phyloP scores from a whole-genome alignment of 371 early-diverging fungal genomes.

The Mucor velutinosus region DNA sequence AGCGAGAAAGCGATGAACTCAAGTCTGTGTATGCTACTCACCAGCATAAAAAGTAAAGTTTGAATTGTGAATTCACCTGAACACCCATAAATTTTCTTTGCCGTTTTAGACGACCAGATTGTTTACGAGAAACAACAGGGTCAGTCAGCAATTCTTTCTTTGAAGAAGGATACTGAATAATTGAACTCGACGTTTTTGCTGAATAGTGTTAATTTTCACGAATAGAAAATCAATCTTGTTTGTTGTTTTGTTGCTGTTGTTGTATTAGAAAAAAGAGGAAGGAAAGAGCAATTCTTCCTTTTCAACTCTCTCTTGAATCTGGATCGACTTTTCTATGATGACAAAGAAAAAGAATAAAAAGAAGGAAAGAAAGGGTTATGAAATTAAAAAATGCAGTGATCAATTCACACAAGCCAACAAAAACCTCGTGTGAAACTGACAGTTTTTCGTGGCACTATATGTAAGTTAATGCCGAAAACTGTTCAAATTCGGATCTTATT shows the following conservation, averaged over 20 bases:
- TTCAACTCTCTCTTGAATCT: background rate
- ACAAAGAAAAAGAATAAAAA: background rate
- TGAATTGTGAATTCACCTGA: slow-evolving; percentile 17
- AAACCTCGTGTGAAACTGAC: slow-evolving; percentile 1
- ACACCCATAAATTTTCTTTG: slow-evolving; percentile 7
- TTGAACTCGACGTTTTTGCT: background rate
- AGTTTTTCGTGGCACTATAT: background rate
- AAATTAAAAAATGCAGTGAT: background rate
- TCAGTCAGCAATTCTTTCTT: slow-evolving; percentile 12
- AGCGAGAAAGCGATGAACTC: background rate
- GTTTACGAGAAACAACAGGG: slow-evolving; percentile 12
- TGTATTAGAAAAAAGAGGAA: background rate
- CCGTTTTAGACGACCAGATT: slow-evolving; percentile 3
- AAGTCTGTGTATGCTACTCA: background rate
- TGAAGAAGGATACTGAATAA: slow-evolving; percentile 6
- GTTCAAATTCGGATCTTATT: background rate
- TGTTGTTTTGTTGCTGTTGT: background rate
- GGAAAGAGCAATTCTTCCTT: too few relatives aligned
- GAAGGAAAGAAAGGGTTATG: slow-evolving; percentile 1
- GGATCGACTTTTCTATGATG: background rate
- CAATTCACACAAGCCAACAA: background rate
- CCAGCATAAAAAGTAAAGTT: slow-evolving; percentile 33
- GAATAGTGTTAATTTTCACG: background rate
- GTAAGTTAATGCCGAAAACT: background rate
- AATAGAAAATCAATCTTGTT: background rate